Evolutionary conservation across 139 green algal species (phyloP).

Genomic region (Pseudopediastrum boryanum): DNA sequence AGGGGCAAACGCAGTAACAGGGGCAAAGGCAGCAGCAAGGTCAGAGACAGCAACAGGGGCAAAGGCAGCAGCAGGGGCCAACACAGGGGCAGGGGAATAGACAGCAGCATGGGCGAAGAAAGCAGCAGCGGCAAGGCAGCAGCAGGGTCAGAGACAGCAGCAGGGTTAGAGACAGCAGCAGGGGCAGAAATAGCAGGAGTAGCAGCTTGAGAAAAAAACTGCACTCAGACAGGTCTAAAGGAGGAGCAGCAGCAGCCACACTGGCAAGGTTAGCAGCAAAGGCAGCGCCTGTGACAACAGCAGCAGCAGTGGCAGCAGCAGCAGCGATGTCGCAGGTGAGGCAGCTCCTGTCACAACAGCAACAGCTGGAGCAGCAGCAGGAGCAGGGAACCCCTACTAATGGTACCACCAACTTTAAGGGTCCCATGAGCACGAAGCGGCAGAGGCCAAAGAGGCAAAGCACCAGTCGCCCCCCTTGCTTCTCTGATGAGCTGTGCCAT

Average conservation of each 20-base stretch:
- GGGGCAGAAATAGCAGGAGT: slow-evolving; percentile 16
- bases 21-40: neutral
- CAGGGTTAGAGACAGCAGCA: neutral
- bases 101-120: neutral
- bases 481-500: too few species aligned
- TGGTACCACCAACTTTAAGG: neutral
- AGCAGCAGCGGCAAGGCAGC: neutral
- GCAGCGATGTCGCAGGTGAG: neutral
- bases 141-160: neutral
- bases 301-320: neutral
- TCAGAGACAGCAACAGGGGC: neutral
- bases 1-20: too few species aligned
- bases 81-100: neutral
- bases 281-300: neutral
- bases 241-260: neutral
- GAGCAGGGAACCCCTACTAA: neutral
- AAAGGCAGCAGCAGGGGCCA: neutral
- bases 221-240: neutral
- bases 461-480: neutral
- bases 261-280: neutral
- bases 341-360: neutral
- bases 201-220: neutral
- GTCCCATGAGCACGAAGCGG: neutral
- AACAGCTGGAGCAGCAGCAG: neutral
- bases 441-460: neutral